Conservation (phyloP, 192 early-diverging fungal genomes). For the Linnemannia elongata region DNA sequence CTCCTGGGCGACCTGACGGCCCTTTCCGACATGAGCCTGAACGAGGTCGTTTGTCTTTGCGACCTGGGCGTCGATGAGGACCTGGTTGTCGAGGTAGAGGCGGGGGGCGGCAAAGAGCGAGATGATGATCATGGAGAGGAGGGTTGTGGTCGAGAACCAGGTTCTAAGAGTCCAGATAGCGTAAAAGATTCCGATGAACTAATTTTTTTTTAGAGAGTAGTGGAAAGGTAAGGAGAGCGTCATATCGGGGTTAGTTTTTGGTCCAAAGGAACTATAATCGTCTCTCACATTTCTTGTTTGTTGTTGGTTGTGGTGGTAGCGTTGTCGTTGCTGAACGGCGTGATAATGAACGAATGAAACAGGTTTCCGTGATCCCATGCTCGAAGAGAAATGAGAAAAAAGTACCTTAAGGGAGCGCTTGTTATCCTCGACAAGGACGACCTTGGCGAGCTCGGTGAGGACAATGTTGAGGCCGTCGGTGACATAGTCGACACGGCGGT, state of each 20-base stretch:
- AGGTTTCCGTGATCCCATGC: not conserved
- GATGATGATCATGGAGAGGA: conserved; percentile 46
- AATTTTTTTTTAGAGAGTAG: not conserved
- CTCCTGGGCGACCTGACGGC: conserved; percentile 40
- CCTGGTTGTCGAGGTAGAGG: conserved; percentile 54
- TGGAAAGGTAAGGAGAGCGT: not conserved
- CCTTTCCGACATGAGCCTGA: conserved; percentile 49
- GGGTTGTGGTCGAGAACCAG: conserved; percentile 55
- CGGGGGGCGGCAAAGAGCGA: conserved; percentile 52
- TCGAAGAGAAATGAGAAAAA: not conserved
- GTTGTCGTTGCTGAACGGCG: no score
- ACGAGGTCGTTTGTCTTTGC: conserved; percentile 49
- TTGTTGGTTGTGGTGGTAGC: not conserved
- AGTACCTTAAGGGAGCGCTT: conserved; percentile 41
- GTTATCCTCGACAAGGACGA: conserved; percentile 50
- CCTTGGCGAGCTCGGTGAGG: conserved; percentile 51
- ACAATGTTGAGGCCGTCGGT: conserved; percentile 51
- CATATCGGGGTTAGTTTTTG: not conserved
- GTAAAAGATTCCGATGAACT: conserved; percentile 53
- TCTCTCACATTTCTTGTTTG: not conserved
- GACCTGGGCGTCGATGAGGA: conserved; percentile 42
- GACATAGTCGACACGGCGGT: conserved; percentile 49
- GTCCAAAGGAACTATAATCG: not conserved
- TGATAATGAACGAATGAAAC: not conserved
- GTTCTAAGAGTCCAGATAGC: conserved; percentile 52